Percentiles rank a stretch among this genome's conserved stretches.
phyloP scores from a whole-genome alignment of 2,329 filamentous ascomycete genomes.

The Tolypocladium capitatum region DNA sequence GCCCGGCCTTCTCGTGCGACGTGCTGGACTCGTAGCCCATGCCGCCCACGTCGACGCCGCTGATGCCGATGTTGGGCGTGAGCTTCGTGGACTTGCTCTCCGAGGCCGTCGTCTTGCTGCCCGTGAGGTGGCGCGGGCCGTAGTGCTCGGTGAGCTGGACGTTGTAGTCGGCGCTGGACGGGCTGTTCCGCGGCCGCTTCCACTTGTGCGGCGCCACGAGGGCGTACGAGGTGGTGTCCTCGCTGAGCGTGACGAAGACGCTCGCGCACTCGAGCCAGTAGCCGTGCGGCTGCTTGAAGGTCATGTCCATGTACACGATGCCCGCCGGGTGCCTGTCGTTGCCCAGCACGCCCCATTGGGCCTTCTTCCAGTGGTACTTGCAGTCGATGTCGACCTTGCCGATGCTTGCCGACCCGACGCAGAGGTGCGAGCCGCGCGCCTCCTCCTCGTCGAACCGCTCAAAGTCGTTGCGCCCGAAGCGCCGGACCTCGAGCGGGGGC shows the following conservation, averaged over 20 bases:
- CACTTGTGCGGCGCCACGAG: background rate
- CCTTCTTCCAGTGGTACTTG: constrained; percentile 7
- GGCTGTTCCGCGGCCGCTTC: background rate
- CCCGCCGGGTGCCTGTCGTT: constrained; percentile 4
- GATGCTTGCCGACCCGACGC: constrained; percentile 5
- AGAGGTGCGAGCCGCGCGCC: constrained; percentile 5
- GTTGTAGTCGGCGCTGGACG: background rate
- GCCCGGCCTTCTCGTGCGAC: background rate
- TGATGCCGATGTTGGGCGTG: background rate
- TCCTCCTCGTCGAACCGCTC: constrained; percentile 7
- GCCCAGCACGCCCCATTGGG: constrained; percentile 8
- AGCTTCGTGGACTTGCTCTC: background rate
- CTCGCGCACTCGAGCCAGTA: constrained; percentile 6
- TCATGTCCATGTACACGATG: constrained; percentile 9
- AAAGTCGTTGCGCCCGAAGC: constrained; percentile 8
- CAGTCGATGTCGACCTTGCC: constrained; percentile 9
- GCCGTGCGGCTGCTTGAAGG: constrained; percentile 7
- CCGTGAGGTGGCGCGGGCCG: constrained; percentile 1
- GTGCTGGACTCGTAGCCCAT: constrained; percentile 3
- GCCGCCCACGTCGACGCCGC: constrained; percentile 2
- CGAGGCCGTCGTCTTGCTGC: background rate
- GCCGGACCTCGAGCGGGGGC: constrained; percentile 5
- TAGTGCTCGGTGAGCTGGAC: constrained; percentile 3
- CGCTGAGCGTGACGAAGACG: constrained; percentile 7
- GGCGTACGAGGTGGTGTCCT: constrained; percentile 2